Evolutionary conservation across 768 basidiomycete genomes (phyloP), one percentile per base, ranked within the genome.

Genomic region (Termitomyces bulborhizus): DNA sequence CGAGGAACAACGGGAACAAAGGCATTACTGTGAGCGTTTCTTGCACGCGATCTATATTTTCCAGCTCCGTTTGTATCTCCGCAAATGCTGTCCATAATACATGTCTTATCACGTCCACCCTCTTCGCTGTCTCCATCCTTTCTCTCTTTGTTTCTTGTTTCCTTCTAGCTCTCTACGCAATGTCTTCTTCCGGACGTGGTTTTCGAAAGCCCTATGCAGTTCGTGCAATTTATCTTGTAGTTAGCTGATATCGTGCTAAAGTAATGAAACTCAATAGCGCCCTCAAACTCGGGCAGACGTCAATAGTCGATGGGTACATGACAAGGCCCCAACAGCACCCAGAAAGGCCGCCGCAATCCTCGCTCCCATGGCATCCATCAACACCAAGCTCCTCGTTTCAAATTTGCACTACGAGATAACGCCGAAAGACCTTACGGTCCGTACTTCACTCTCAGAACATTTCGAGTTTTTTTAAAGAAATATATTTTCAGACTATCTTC

Each of bases 391-490:
- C 61, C 68, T 89, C 60, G 87, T 96, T 61, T 84, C 88, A 63
- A 93, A 92, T 68, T 64, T 97, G 61, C 94, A 97, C 73, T 97
- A 96, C 62, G 93, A 96, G 63, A 82, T 97, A 43, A 88, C 86
- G 53, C 82, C 88, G 65, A 86, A 87, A 76, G 93, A 96, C 73
- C 77, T 96, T 49, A 86, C 78, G 73, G 93, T 95, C 61, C 66
- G 90, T 73, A 18, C 21, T 39, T 55, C 52, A 50, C 47, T 16
- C 21, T 11, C 44, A 37, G 31, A 39, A 31, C 53, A 49, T 43
- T 32, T 58, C 53, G 53, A 60, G 45, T 39, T 45, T 40, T 16
- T 47, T 21, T 13, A 39, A 27, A 1, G 6, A 27, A 11, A 4
- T n/a, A 9, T 48, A 9, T 48, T 51, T 53, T 54, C 64, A 95